Evolutionary conservation across 805 yeast genomes (phyloP), one percentile per base, ranked within the genome.

Genomic region (Candida schatavii): DNA sequence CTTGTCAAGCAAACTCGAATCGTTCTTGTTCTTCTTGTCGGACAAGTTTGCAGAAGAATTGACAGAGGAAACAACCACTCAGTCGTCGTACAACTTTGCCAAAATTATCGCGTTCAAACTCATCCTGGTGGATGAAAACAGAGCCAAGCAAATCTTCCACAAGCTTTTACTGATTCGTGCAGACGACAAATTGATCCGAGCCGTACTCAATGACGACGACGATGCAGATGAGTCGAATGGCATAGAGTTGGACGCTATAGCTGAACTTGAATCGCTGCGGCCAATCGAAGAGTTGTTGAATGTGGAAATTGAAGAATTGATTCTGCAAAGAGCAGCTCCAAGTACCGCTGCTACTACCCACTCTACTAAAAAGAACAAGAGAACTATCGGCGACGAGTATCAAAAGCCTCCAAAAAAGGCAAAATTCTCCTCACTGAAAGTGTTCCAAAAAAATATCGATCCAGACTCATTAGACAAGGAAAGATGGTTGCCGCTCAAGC

Each of bases 401-500:
- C 39, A 33, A 11, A 65, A 61, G 52, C 61, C 54, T 41, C 35
- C 46, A 14, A 52, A 48, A 23, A 56, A 51, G 39, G 54, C 68
- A 3, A 59, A 57, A 41, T 63, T 63, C 41, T 52, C 65, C 18
- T 39, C 59, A 3, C 41, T 35, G 38, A 66, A 67, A 44, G 55
- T 56, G 14, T 15, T 58, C 17, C 60, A 45, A 19, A 52, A 51
- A 3, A 55, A 60, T 32, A 41, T 61, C 11, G 43, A 32, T 15
- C 20, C 21, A 9, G 46, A 43, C 32, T 44, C 51, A 51, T 50
- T 77, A 47, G 64, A 81, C 62, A 37, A 55, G 48, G 97, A 90
- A 62, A 83, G 97, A 66, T 90, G 98, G 98, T 62, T 91, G 39
- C 95, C 97, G 18, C 53, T 85, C 74, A 85, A 81, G 57, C 95